These are phyloP conservation scores for Bipolaris gigantea DNA, from an alignment of 2,329 filamentous ascomycete genomes.

Conservation along the genomic window DNA sequence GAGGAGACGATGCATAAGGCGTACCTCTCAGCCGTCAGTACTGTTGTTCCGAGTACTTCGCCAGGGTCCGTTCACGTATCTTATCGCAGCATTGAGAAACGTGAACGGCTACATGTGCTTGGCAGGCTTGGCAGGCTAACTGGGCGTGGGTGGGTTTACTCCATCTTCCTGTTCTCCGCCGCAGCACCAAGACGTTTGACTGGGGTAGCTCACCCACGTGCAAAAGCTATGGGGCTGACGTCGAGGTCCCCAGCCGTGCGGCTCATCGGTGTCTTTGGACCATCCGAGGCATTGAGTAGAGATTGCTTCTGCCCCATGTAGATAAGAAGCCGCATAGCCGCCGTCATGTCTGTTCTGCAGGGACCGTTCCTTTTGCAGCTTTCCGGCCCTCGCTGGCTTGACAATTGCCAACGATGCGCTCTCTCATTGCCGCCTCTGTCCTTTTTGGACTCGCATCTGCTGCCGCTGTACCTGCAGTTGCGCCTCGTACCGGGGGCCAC, in stretches of 20 bases:
- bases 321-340: conserved; percentile 30
- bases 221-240: conserved; percentile 21
- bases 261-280: conserved; percentile 8
- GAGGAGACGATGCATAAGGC: conserved; percentile 5
- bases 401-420: conserved; percentile 30
- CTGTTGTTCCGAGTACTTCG: conserved; percentile 8
- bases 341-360: conserved; percentile 18
- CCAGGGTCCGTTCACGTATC: conserved; percentile 12
- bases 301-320: conserved; percentile 4
- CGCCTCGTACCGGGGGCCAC: conserved; percentile 17
- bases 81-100: conserved; percentile 17
- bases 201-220: conserved; percentile 32
- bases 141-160: conserved; percentile 7
- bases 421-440: conserved; percentile 30
- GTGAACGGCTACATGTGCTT: conserved; percentile 21
- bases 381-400: conserved; percentile 8
- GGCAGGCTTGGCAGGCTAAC: conserved; percentile 26
- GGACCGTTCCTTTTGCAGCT: conserved; percentile 17
- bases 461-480: conserved; percentile 31
- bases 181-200: conserved; percentile 12
- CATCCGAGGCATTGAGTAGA: conserved; percentile 11
- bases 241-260: conserved; percentile 16
- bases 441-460: conserved; percentile 34
- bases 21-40: conserved; percentile 1
- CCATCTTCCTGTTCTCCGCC: conserved; percentile 9